Base-by-base conservation (phyloP, 176 grass and related monocot genomes). In the Oryza brachyantha region DNA sequence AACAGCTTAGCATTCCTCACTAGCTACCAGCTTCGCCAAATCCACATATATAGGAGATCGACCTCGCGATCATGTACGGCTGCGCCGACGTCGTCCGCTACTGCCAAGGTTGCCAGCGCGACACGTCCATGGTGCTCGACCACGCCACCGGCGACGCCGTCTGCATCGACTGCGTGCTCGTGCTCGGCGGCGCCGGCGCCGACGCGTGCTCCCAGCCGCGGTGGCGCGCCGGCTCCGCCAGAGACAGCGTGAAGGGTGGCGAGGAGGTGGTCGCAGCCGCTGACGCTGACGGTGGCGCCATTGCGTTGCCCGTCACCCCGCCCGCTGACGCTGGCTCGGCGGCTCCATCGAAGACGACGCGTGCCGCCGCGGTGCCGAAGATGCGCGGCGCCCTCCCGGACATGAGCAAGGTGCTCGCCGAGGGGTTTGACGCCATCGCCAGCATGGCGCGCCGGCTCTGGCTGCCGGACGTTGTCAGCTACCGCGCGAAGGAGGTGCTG, bases 101-200 rank as follows among this genome's bases (percentile, higher is more conserved):
- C 72, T 86, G 84, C 71, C 64, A 72, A 22, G 64, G 64, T 12
- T 86, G 84, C 84, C 43, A 55, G 13, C 36, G 54, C 38, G 12
- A 5, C 14, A 75, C 73, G 55, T 6, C 7, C 12, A 70, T 46
- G 35, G 36, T 45, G 45, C 29, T 43, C 12, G 28, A 74, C 69
- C 10, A 45, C 69, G n/a, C 41, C 61, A 37, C 72, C 54, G 65
- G 72, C 52, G 25, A 65, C 79, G 54, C 79, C 29, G 24, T 87
- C 50, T 87, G 85, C 65, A 68, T n/a, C 21, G 19, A 14, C 3
- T 65, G 75, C 40, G 3, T 19, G 39, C 40, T 28, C 60, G 17
- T 65, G 5, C 10, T 77, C 40, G 11, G 11, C 60, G 6, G 34
- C 48, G 46, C 17, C 5, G 60, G 31, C 32, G 26, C 78, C 64